phyloP scores from a whole-genome alignment of 371 early-diverging fungal genomes.

The Lichtheimia ramosa region DNA sequence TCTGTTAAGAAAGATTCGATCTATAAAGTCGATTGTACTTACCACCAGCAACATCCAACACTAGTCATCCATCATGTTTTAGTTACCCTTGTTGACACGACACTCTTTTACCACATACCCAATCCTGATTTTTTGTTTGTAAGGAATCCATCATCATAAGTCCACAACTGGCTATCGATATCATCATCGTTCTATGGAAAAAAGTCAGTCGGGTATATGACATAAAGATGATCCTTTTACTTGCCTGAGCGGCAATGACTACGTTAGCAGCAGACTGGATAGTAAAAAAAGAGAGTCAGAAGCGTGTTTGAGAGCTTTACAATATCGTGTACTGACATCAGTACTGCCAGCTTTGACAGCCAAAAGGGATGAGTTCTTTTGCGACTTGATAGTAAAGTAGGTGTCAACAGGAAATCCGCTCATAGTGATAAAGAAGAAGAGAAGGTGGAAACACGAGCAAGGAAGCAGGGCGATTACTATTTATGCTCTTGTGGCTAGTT shows the following conservation, averaged over 20 bases:
- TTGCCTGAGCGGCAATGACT: slow-evolving; percentile 8
- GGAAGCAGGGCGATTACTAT: neutral
- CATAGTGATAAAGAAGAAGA: slow-evolving; percentile 7
- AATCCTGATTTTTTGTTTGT: slow-evolving; percentile 30
- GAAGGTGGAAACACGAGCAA: neutral
- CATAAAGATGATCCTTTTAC: neutral
- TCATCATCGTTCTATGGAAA: slow-evolving; percentile 2
- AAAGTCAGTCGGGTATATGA: neutral
- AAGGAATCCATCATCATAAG: slow-evolving; percentile 23
- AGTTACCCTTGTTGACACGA: neutral
- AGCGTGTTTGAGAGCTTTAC: no score
- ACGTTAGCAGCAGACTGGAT: neutral
- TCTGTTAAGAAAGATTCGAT: no score
- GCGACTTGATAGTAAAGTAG: slow-evolving; percentile 31
- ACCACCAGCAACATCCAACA: slow-evolving; percentile 46
- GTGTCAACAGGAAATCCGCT: slow-evolving; percentile 24
- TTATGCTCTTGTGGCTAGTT: slow-evolving; percentile 1
- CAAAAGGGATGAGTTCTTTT: slow-evolving; percentile 14
- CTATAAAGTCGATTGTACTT: neutral
- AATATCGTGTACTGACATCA: neutral
- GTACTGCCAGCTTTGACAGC: slow-evolving; percentile 12
- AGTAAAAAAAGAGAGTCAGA: neutral
- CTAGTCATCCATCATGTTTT: slow-evolving; percentile 5
- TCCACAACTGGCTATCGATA: slow-evolving; percentile 20
- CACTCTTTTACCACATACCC: slow-evolving; percentile 4